Evolutionary conservation across 768 basidiomycete species (phyloP), one percentile per base, ranked within the genome.

Genomic region (Tubosaeta brunneosetosa): DNA sequence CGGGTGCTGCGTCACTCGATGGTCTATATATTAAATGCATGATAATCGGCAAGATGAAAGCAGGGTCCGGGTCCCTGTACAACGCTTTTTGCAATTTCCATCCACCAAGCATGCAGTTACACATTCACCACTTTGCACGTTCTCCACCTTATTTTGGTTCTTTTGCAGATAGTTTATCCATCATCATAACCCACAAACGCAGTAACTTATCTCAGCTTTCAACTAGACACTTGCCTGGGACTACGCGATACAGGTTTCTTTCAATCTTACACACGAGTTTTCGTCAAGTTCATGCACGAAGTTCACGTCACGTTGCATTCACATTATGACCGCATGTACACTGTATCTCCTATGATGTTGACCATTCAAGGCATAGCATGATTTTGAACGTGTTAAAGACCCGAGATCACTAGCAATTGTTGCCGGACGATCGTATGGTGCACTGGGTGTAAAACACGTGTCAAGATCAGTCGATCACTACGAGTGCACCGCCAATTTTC

Each of bases 161-260:
- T 22, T 46, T 53, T 48, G 51, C 60, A 65, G 0, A 64, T 64
- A 60, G 58, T 51, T 60, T 64, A 64, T 64, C 46, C 27, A 32
- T 40, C 51, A 64, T 63, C 44, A 34, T 66, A 58, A 60, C 38
- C 10, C 25, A 12, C 36, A 25, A 1, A 3, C 9, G 12, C 38
- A 37, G 26, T 66, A 63, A 64, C 19, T 63, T 66, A 64, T 56
- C 25, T 42, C 37, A 14, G 12, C 38, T 1, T 16, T 0, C 29
- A 12, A 41, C 6, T 58, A 53, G 53, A 65, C 47, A 36, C 4
- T 54, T 16, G n/a, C 19, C 38, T 3, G 38, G 38, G 58, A 48
- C 34, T 26, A 29, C 46, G 11, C 17, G 6, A 31, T 44, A 44
- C 26, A 34, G 19, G 16, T 13, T 48, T 33, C 13, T 27, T 41